Conservation (phyloP, 2,329 filamentous ascomycete genomes). For the Aspergillus viridinutans region DNA sequence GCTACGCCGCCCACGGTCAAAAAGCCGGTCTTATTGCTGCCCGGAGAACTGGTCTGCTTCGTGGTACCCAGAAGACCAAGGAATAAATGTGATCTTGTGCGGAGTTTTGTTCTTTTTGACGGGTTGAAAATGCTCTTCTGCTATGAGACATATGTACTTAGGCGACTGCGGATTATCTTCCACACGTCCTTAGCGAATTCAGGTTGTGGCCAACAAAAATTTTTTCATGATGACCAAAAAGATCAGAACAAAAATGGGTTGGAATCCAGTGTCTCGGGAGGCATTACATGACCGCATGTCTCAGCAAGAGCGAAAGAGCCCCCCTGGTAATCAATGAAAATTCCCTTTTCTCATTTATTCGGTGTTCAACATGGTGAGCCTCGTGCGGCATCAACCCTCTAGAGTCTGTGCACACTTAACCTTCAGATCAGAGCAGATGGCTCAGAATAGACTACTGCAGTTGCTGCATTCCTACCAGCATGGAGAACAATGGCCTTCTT, state of each 20-base stretch:
- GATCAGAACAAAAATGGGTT: conserved; percentile 25
- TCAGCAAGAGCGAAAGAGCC: background rate
- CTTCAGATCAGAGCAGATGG: background rate
- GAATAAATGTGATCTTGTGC: conserved; percentile 64
- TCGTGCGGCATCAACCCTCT: background rate
- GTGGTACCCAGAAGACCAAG: conserved; percentile 99
- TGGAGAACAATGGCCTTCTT: too few species aligned
- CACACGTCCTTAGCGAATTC: conserved; percentile 38
- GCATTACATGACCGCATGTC: conserved; percentile 7
- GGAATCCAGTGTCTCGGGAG: conserved; percentile 16
- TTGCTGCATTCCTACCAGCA: too few species aligned
- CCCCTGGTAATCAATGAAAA: conserved; percentile 2
- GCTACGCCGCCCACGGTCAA: conserved; percentile 96
- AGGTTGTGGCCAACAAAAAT: conserved; percentile 37
- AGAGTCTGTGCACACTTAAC: background rate
- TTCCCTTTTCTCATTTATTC: background rate
- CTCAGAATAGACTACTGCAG: background rate
- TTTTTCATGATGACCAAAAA: conserved; percentile 27
- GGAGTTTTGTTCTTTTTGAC: conserved; percentile 55
- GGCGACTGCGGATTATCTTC: conserved; percentile 37
- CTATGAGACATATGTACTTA: conserved; percentile 42
- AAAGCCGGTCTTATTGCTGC: conserved; percentile 99
- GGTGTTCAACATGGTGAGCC: background rate
- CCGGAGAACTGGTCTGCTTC: conserved; percentile 98
- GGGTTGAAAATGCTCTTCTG: conserved; percentile 39